A percentile compares a stretch with the other conserved stretches of the same genome.
Conservation (phyloP, 2,329 filamentous ascomycete species). For the Thielaviopsis euricoi region DNA sequence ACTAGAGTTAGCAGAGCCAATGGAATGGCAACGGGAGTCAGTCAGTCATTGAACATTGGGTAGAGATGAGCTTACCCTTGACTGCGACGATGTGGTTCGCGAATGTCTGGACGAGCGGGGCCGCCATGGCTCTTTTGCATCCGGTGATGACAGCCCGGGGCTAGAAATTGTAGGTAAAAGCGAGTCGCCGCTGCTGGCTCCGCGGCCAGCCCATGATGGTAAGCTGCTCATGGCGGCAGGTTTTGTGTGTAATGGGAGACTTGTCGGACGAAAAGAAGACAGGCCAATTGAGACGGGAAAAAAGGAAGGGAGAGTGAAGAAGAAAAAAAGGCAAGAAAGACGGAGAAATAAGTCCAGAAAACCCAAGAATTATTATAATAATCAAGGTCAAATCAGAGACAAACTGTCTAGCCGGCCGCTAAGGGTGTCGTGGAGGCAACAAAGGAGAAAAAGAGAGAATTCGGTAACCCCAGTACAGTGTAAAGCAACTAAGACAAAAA, state of each 20-base stretch:
- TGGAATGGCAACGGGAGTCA: too few species aligned
- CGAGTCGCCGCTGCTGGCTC: slow-evolving; percentile 6
- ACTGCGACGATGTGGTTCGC: slow-evolving; percentile 38
- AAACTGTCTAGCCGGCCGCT: background rate
- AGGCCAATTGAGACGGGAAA: too few species aligned
- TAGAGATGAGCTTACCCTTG: slow-evolving; percentile 26
- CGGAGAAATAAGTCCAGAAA: background rate
- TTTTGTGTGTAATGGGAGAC: background rate
- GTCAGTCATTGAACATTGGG: too few species aligned
- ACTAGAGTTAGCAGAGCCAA: too few species aligned
- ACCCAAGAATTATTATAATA: background rate
- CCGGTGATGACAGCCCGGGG: slow-evolving; percentile 12
- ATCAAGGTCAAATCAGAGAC: background rate
- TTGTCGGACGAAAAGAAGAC: background rate
- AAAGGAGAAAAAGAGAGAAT: background rate
- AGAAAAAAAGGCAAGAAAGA: background rate
- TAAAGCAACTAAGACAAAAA: background rate
- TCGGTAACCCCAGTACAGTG: background rate
- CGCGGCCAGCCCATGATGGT: slow-evolving; percentile 9
- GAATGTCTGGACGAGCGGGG: slow-evolving; percentile 20
- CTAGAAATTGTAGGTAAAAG: slow-evolving; percentile 10
- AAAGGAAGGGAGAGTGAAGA: background rate
- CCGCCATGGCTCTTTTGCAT: slow-evolving; percentile 19
- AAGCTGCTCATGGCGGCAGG: slow-evolving; percentile 8
- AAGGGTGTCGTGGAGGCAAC: background rate